Base-by-base conservation (phyloP, 2,329 filamentous ascomycete genomes). In the Zymoseptoria tritici region DNA sequence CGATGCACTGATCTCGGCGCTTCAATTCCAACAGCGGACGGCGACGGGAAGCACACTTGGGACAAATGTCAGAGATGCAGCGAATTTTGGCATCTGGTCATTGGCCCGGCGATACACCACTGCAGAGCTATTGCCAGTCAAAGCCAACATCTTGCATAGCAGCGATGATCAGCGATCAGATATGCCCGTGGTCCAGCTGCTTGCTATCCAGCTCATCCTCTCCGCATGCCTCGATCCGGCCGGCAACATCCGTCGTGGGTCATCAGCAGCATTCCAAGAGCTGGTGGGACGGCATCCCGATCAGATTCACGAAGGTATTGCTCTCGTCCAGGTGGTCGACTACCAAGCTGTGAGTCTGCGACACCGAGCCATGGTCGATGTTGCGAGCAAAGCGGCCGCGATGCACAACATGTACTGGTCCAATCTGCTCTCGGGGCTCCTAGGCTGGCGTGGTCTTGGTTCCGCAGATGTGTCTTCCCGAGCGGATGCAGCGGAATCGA, bases 71-170 rank as follows among this genome's bases (percentile, higher is more conserved):
- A 85, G 94, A 53, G 94, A 99, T 76, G 93, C 94, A 11, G 91
- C 94, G 2, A 97, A 92, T 72, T 99, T 97, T 72, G 94, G 94
- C 6, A 87, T 97, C 22, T 99, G 94, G 94, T 89, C 92, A 1
- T 74, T 97, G 7, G 90, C 93, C 21, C 83, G 94, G 58, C 87
- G 93, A 57, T 99, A 97, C 68, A 86, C 84, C 1, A 96, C 91
- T 0, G 71, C 78, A 0, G 93, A 97, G 72, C 80, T 97, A 6
- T 79, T 88, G 9, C 78, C 79, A 0, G 82, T 95, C 1, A 77
- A 83, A n/a, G 55, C 57, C 1, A 56, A 61, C 1, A 55, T 49
- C 8, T 56, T 71, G 9, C 57, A 62, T n/a, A 55, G 52, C 13
- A 59, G 58, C 20, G 60, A 60, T 9, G 51, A 29, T 31, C 24